These are phyloP conservation scores for Penicillium paneum DNA, from an alignment of 2,329 filamentous ascomycete species.

Conservation along the genomic window DNA sequence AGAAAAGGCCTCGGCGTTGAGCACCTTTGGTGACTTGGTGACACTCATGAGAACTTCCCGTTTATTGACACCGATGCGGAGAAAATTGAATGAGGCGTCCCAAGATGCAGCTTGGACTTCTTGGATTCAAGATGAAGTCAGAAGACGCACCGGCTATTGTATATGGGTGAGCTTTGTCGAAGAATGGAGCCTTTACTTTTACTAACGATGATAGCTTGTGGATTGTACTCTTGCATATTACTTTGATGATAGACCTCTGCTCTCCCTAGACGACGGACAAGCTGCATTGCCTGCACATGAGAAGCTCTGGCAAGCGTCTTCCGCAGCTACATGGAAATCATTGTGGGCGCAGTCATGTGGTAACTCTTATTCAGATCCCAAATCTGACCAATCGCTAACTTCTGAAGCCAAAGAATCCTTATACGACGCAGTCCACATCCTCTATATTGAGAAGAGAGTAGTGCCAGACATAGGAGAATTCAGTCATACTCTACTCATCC, in stretches of 20 bases:
- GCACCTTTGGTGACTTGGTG: conserved; percentile 30
- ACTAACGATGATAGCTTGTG: conserved; percentile 32
- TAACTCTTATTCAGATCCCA: conserved; percentile 9
- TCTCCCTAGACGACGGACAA: conserved; percentile 43
- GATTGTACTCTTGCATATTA: conserved; percentile 44
- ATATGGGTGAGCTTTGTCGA: conserved; percentile 40
- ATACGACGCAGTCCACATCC: conserved; percentile 42
- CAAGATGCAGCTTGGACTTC: conserved; percentile 29
- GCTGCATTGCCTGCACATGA: conserved; percentile 42
- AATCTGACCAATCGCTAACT: not conserved
- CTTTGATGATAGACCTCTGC: conserved; percentile 34
- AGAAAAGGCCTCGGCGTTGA: conserved; percentile 24
- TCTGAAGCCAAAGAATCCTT: conserved; percentile 35
- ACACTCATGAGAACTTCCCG: conserved; percentile 25
- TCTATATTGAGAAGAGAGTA: conserved; percentile 51
- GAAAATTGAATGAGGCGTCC: conserved; percentile 4
- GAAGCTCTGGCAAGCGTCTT: conserved; percentile 40
- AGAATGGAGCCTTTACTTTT: not conserved
- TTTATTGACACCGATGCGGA: conserved; percentile 10
- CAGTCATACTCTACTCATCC: conserved; percentile 49
- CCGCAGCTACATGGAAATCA: conserved; percentile 33
- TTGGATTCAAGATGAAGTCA: conserved; percentile 41
- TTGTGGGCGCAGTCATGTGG: conserved; percentile 22
- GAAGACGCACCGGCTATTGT: conserved; percentile 41
- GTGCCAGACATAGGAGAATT: conserved; percentile 48